Conservation (phyloP, 805 yeast genomes). For the Ogataea sp. region DNA sequence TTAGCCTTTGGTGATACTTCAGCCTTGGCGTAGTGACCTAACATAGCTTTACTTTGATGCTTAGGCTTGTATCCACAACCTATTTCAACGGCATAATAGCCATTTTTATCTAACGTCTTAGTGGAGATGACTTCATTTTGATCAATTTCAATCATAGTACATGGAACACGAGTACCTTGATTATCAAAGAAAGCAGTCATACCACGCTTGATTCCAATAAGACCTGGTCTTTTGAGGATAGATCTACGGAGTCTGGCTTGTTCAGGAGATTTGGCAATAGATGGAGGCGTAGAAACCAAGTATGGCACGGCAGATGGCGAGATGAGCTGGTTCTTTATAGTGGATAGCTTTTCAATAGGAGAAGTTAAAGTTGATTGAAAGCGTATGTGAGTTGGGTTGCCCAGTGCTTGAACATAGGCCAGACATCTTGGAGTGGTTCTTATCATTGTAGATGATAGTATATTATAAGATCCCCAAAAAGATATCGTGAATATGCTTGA, state of each 20-base stretch:
- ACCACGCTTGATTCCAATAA: constrained; percentile 77
- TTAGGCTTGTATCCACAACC: constrained; percentile 72
- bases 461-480: too few relatives aligned
- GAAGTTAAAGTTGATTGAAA: not conserved
- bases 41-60: constrained; percentile 54
- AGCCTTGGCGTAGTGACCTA: constrained; percentile 75
- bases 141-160: constrained; percentile 82
- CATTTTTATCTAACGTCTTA: constrained; percentile 64
- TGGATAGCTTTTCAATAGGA: too few relatives aligned
- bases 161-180: constrained; percentile 63
- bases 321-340: too few relatives aligned
- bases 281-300: constrained; percentile 37
- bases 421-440: not conserved
- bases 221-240: constrained; percentile 73
- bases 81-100: constrained; percentile 78
- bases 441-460: not conserved
- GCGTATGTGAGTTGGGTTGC: too few relatives aligned
- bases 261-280: constrained; percentile 58
- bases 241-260: constrained; percentile 64
- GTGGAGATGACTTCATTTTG: constrained; percentile 77
- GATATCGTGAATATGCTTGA: too few relatives aligned
- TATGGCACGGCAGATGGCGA: constrained; percentile 46
- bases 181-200: constrained; percentile 80
- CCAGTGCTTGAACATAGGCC: too few relatives aligned
- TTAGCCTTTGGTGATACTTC: constrained; percentile 75